These are phyloP conservation scores for Nidularia sp. DNA, from an alignment of 768 basidiomycete species.

Conservation along the genomic window DNA sequence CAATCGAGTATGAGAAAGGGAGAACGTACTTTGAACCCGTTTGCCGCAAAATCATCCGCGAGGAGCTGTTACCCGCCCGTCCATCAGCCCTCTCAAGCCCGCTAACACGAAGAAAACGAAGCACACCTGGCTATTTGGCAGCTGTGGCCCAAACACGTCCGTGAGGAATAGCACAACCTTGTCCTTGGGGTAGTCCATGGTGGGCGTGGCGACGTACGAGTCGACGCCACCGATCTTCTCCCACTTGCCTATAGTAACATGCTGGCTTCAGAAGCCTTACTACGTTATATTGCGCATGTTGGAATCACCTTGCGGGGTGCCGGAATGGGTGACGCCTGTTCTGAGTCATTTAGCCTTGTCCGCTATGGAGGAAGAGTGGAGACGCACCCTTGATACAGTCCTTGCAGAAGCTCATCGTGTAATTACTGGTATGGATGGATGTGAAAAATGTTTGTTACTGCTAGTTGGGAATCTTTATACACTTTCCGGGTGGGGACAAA, in stretches of 20 bases:
- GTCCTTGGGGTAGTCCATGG: slow-evolving; percentile 43
- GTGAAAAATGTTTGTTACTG: no score
- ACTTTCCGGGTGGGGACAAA: no score
- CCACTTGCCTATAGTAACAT: slow-evolving; percentile 35
- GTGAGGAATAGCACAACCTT: slow-evolving; percentile 53
- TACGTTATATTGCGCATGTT: background rate
- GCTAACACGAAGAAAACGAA: background rate
- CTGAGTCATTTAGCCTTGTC: background rate
- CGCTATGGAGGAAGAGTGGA: background rate
- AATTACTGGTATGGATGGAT: no score
- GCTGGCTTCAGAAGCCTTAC: background rate
- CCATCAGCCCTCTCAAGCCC: background rate
- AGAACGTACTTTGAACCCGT: slow-evolving; percentile 36
- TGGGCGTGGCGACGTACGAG: slow-evolving; percentile 52
- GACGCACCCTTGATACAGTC: slow-evolving; percentile 50
- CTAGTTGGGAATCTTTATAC: no score
- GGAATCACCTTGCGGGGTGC: slow-evolving; percentile 35
- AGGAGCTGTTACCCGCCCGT: slow-evolving; percentile 22
- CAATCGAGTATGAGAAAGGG: background rate
- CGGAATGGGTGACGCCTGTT: slow-evolving; percentile 48
- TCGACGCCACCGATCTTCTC: slow-evolving; percentile 43
- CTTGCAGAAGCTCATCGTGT: slow-evolving; percentile 47
- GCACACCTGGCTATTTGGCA: slow-evolving; percentile 30
- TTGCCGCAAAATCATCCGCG: slow-evolving; percentile 38
- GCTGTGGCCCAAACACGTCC: slow-evolving; percentile 47